A percentile compares a stretch with the other conserved stretches of the same genome.
These are phyloP conservation scores for Yamadazyma laniorum DNA, from an alignment of 805 yeast species.

Conservation along the genomic window DNA sequence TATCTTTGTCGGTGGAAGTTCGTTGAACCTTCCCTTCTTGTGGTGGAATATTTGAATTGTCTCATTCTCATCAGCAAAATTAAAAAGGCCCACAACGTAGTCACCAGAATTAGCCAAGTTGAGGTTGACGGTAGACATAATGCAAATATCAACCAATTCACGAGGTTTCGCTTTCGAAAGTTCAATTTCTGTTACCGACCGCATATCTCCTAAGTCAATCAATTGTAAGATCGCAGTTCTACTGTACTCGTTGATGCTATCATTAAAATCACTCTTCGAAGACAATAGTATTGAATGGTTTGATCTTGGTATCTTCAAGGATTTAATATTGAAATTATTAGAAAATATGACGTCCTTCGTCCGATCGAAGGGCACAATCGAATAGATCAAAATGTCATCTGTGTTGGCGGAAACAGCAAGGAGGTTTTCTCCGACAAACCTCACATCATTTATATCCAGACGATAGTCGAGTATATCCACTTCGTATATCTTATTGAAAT, in stretches of 20 bases:
- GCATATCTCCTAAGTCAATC: conserved; percentile 16
- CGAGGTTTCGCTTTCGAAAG: conserved; percentile 11
- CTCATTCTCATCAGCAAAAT: conserved; percentile 10
- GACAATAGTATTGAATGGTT: conserved; percentile 17
- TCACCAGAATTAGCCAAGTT: neutral
- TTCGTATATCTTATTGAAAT: conserved; percentile 9
- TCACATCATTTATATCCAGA: conserved; percentile 14
- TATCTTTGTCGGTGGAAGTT: conserved; percentile 9
- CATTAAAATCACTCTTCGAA: conserved; percentile 15
- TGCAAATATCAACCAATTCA: conserved; percentile 21
- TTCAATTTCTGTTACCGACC: conserved; percentile 9
- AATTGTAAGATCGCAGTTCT: conserved; percentile 18
- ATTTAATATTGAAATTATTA: conserved; percentile 17
- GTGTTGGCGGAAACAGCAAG: conserved; percentile 9
- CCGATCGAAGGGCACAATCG: neutral
- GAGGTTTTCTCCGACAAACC: conserved; percentile 6
- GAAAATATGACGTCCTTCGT: conserved; percentile 15
- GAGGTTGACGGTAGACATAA: conserved; percentile 1
- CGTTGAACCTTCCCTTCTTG: conserved; percentile 9
- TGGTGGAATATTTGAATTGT: conserved; percentile 13
- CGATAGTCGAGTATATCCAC: conserved; percentile 1
- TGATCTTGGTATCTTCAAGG: conserved; percentile 12
- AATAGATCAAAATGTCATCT: conserved; percentile 9
- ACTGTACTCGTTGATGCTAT: conserved; percentile 12
- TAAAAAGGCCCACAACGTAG: conserved; percentile 18